Base-by-base conservation (phyloP, 208 protist genomes). In the Borovskyia barvae region DNA sequence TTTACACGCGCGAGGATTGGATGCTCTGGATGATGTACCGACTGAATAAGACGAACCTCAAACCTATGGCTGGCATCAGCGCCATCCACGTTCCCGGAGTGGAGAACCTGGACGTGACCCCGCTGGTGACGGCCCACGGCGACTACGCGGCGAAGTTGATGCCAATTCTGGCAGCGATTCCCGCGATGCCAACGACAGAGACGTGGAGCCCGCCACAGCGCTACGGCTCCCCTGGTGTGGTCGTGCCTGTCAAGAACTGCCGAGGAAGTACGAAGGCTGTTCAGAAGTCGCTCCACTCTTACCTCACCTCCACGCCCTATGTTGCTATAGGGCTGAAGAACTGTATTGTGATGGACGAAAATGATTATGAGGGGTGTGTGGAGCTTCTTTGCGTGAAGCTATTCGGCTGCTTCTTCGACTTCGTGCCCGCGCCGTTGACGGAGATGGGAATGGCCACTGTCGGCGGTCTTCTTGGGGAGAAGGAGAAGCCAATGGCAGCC, bases 1-100 rank as follows among this genome's bases (percentile, higher is more conserved):
- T 91, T 33, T 94, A 95, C 73, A 89, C 80, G 15, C 78, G 78
- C 30, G 62, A 77, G 42, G 92, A 97, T 66, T 93, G 79, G 79
- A 53, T 87, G 6, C 69, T 97, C 56, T 86, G 78, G 71, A 57
- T 90, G 41, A 72, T 95, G 72, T 92, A 93, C 72, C 79, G 81
- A 20, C 72, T 72, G 35, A 87, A 86, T 53, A 77, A 87, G 50
- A 74, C 72, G 12, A 64, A 84, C 45, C 36, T 92, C 53, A 80
- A 75, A 36, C 88, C 88, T 39, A 83, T 94, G 75, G 82, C 84
- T 9, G 88, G 88, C 30, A 77, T 88, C 59, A 77, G 57, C 24
- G 72, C 81, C 9, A 71, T 94, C 20, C 80, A 73, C 33, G 75
- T 92, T 24, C 75, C 82, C n/a, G 87, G 87, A 17, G 82, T 94